Base-by-base conservation (phyloP, 129 eudicot species). In the Tagetes patula region DNA sequence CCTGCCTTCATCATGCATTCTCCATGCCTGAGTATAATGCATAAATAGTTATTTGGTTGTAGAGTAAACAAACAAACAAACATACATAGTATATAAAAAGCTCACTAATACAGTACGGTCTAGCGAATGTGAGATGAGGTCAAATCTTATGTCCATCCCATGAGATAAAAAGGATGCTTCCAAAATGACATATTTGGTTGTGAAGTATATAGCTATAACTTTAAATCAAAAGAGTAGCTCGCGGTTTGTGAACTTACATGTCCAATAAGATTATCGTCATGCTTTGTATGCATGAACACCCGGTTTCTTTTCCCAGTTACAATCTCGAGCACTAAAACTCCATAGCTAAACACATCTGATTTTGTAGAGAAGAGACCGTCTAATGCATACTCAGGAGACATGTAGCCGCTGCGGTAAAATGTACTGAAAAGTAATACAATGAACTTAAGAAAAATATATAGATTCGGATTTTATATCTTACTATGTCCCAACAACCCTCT, bases 401-500 rank as follows among this genome's bases (percentile, higher is more conserved):
- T 60, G 43, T 60, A 60, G 11, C 66, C 66, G 1, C 66, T 60
- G 20, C 27, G 8, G 27, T 3, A 34, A 60, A 58, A 10, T 11
- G 66, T 60, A 33, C 11, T 1, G 4, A 53, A 10, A 60, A 60
- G 20, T 36, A 11, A 34, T 34, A 34, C 4, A 60, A 33, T 12
- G 40, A 60, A 11, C 7, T 31, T 31, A 5, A 60, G 1, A 33
- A 60, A 60, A 34, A 60, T 34, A 12, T 60, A 34, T 34, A 60
- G 2, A 12, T 5, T 34, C 36, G 14, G 40, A 33, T 60, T 60
- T 33, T 34, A 20, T 34, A 34, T 6, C 66, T 60, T 34, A 60
- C 66, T 60, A 60, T 60, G 66, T 60, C 4, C 66, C 66, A 11
- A 60, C 66, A 60, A 60, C 66, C 12, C 66, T 60, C 7, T 60